Conservation (phyloP, 2,329 filamentous ascomycete species). For the Plectosphaerella cucumerina region DNA sequence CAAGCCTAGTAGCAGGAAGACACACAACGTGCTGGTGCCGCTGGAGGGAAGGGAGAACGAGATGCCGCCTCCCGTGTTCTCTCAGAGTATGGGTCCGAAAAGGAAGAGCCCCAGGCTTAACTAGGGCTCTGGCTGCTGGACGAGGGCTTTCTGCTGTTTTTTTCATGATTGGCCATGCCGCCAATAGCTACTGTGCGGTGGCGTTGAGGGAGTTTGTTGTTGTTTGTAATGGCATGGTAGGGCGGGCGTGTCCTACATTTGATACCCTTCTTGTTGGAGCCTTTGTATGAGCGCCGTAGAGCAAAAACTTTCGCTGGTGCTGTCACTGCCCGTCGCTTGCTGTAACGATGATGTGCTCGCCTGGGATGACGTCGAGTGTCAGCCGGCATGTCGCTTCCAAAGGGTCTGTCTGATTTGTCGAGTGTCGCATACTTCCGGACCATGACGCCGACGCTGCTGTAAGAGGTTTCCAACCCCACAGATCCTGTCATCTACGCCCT, state of each 20-base stretch:
- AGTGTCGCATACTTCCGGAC: no score
- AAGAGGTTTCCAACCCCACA: no score
- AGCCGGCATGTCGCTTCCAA: no score
- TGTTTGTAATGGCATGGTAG: slow-evolving; percentile 4
- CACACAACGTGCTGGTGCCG: slow-evolving; percentile 22
- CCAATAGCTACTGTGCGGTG: slow-evolving; percentile 4
- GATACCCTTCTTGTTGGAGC: slow-evolving; percentile 20
- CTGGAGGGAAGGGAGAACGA: slow-evolving; percentile 49
- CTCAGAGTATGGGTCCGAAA: slow-evolving; percentile 37
- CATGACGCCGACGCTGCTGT: no score
- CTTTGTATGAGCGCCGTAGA: background rate
- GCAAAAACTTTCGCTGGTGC: no score
- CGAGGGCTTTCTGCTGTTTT: background rate
- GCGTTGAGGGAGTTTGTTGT: slow-evolving; percentile 10
- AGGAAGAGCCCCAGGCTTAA: slow-evolving; percentile 53
- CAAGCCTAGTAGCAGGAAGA: slow-evolving; percentile 26
- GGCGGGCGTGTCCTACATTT: slow-evolving; percentile 26
- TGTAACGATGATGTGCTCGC: no score
- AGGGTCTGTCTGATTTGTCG: no score
- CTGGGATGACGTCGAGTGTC: no score
- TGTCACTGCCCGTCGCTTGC: no score
- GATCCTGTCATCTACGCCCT: no score
- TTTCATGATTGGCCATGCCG: background rate
- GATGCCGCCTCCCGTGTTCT: slow-evolving; percentile 39
- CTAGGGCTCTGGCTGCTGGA: slow-evolving; percentile 12